Evolutionary conservation across 1,284 basidiomycete genomes (phyloP).

Genomic region (Xanthoconium separans): DNA sequence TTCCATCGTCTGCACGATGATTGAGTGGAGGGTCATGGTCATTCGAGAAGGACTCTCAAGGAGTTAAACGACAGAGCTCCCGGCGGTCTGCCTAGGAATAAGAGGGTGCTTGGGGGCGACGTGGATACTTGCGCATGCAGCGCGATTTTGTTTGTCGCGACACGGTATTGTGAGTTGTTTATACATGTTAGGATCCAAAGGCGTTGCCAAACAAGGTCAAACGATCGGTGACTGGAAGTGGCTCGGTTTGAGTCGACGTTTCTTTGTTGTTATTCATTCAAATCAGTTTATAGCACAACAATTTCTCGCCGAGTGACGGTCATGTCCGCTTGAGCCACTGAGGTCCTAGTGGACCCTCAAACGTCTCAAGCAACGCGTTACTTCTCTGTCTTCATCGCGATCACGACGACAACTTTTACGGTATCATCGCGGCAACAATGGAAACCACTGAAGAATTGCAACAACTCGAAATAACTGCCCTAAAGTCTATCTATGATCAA

Average conservation of each 20-base stretch:
- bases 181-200: constrained; percentile 20
- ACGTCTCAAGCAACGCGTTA: constrained; percentile 41
- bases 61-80: too few relatives aligned
- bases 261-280: not conserved
- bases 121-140: too few relatives aligned
- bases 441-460: constrained; percentile 71
- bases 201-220: constrained; percentile 22
- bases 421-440: constrained; percentile 39
- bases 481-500: constrained; percentile 73
- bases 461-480: constrained; percentile 69
- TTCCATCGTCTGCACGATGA: too few relatives aligned
- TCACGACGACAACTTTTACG: not conserved
- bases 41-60: too few relatives aligned
- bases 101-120: too few relatives aligned
- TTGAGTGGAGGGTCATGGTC: too few relatives aligned
- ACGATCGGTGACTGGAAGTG: constrained; percentile 13
- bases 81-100: too few relatives aligned
- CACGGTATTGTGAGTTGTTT: constrained; percentile 21
- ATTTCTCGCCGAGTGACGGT: constrained; percentile 19
- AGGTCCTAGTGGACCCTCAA: constrained; percentile 65
- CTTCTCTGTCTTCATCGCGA: constrained; percentile 19
- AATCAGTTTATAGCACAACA: constrained; percentile 5
- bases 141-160: too few relatives aligned
- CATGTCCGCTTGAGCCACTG: constrained; percentile 73
- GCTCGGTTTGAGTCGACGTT: not conserved